Conservation (phyloP, 345 rosid genomes). For the Garcia nutans region DNA sequence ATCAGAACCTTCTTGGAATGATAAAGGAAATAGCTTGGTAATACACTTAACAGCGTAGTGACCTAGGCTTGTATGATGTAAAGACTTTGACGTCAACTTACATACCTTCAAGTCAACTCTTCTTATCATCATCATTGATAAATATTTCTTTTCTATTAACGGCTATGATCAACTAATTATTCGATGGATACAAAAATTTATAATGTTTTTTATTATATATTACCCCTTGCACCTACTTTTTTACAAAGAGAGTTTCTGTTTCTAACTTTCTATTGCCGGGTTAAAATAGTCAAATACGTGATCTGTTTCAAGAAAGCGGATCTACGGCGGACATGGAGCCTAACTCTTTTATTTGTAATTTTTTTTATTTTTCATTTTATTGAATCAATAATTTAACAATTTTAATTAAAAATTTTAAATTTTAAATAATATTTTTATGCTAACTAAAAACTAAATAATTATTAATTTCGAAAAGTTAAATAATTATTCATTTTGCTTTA, state of each 20-base stretch:
- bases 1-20: slow-evolving; percentile 45
- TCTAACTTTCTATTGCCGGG: neutral
- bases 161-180: neutral
- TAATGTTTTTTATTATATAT: too few species aligned
- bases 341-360: too few species aligned
- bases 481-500: too few species aligned
- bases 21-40: slow-evolving; percentile 37
- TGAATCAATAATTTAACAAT: too few species aligned
- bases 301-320: neutral
- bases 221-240: too few species aligned
- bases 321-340: neutral
- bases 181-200: neutral
- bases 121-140: neutral
- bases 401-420: too few species aligned
- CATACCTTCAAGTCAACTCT: slow-evolving; percentile 26
- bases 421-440: too few species aligned
- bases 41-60: neutral
- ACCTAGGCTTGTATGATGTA: slow-evolving; percentile 14
- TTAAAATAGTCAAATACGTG: neutral
- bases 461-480: too few species aligned
- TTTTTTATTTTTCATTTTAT: too few species aligned
- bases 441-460: too few species aligned
- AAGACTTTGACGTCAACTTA: slow-evolving; percentile 46
- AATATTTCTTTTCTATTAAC: too few species aligned
- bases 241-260: neutral